phyloP scores from a whole-genome alignment of 2,329 filamentous ascomycete species.

The Sclerotinia sclerotiorum region DNA sequence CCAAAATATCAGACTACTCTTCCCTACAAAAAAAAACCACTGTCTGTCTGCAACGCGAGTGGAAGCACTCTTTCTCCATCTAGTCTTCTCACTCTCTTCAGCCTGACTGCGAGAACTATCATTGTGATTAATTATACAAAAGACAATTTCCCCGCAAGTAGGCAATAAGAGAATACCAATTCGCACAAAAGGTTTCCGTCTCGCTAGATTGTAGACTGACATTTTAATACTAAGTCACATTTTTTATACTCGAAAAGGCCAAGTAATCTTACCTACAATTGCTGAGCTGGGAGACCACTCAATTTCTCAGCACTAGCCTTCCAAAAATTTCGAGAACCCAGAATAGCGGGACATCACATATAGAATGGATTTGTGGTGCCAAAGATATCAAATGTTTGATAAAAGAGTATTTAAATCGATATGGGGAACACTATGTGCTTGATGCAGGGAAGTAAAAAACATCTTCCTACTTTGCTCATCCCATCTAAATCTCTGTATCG shows the following conservation, averaged over 20 bases:
- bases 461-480: background rate
- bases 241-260: background rate
- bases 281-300: background rate
- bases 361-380: background rate
- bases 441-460: too few relatives aligned
- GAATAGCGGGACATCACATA: background rate
- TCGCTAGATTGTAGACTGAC: background rate
- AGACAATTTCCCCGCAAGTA: background rate
- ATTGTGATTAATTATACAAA: conserved; percentile 29
- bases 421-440: background rate
- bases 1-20: background rate
- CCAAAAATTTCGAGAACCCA: too few relatives aligned
- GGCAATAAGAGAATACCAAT: background rate
- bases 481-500: background rate
- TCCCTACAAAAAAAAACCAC: conserved; percentile 22
- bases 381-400: background rate
- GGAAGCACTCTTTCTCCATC: conserved; percentile 18
- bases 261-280: too few relatives aligned
- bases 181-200: background rate
- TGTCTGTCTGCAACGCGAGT: conserved; percentile 27
- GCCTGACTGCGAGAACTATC: conserved; percentile 19
- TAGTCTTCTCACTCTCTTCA: conserved; percentile 22
- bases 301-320: background rate
- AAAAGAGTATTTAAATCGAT: background rate
- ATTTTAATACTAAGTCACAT: background rate